phyloP scores from a whole-genome alignment of 129 eudicot genomes.

The Dittrichia graveolens region DNA sequence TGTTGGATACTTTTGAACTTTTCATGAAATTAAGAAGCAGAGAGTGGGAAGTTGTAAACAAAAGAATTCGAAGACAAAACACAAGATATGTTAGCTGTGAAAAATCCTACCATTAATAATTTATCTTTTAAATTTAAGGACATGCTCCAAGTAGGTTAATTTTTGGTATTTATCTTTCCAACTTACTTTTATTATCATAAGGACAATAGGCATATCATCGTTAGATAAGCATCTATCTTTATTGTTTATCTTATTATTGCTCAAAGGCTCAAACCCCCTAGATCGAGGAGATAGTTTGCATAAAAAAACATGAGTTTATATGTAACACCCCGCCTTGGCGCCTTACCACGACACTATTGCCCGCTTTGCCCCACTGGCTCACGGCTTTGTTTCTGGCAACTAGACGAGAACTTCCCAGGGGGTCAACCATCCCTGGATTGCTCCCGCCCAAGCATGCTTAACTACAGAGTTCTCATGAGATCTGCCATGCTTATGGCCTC shows the following conservation, averaged over 20 bases:
- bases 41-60: not conserved
- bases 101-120: too few relatives aligned
- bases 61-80: not conserved
- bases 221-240: slow-evolving; percentile 12
- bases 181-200: not conserved
- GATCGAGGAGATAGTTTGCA: not conserved
- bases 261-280: not conserved
- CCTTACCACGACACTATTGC: too few relatives aligned
- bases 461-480: too few relatives aligned
- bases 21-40: not conserved
- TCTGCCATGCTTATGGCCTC: too few relatives aligned
- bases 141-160: not conserved
- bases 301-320: not conserved
- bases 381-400: too few relatives aligned
- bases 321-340: too few relatives aligned
- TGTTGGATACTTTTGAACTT: not conserved
- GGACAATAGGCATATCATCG: not conserved
- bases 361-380: too few relatives aligned
- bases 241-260: not conserved
- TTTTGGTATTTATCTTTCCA: not conserved
- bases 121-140: not conserved
- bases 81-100: too few relatives aligned
- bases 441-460: too few relatives aligned
- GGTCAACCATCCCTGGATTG: too few relatives aligned
- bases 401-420: too few relatives aligned